These are phyloP conservation scores for Diaporthe aspalathi DNA, from an alignment of 2,329 filamentous ascomycete species.

Conservation along the genomic window DNA sequence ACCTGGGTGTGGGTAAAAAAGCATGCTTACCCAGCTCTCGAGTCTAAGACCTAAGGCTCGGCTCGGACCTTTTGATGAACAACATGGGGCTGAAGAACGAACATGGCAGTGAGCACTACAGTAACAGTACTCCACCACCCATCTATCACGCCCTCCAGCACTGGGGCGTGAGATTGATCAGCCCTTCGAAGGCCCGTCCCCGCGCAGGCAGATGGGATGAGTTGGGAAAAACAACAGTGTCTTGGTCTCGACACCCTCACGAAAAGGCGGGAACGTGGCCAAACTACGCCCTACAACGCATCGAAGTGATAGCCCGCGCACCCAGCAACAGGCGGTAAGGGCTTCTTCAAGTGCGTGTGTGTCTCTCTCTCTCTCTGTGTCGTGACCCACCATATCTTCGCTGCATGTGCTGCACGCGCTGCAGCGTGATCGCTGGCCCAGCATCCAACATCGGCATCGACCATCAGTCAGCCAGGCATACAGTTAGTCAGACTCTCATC, in stretches of 20 bases:
- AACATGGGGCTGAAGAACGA: constrained; percentile 1
- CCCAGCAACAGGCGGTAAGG: constrained; percentile 10
- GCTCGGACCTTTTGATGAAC: constrained; percentile 28
- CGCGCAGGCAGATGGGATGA: constrained; percentile 14
- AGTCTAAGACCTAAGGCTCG: constrained; percentile 26
- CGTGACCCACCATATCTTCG: not conserved
- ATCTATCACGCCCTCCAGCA: constrained; percentile 17
- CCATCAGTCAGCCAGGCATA: not conserved
- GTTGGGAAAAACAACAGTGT: constrained; percentile 34
- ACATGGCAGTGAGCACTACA: constrained; percentile 34
- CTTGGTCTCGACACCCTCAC: constrained; percentile 35
- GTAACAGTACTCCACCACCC: constrained; percentile 26
- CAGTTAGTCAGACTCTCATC: not conserved
- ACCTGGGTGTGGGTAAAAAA: not conserved
- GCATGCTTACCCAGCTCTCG: constrained; percentile 13
- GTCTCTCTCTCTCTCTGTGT: constrained; percentile 6
- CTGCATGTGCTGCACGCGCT: constrained; percentile 18
- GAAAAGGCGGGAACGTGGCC: constrained; percentile 20
- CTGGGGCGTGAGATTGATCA: constrained; percentile 13
- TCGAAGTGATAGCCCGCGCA: not conserved
- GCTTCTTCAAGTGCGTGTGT: not conserved
- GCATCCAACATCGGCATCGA: constrained; percentile 9
- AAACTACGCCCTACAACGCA: constrained; percentile 1
- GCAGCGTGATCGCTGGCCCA: constrained; percentile 18
- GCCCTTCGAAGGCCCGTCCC: constrained; percentile 21